phyloP scores from a whole-genome alignment of 2,329 filamentous ascomycete genomes.

The Phyllosticta citrichinensis region DNA sequence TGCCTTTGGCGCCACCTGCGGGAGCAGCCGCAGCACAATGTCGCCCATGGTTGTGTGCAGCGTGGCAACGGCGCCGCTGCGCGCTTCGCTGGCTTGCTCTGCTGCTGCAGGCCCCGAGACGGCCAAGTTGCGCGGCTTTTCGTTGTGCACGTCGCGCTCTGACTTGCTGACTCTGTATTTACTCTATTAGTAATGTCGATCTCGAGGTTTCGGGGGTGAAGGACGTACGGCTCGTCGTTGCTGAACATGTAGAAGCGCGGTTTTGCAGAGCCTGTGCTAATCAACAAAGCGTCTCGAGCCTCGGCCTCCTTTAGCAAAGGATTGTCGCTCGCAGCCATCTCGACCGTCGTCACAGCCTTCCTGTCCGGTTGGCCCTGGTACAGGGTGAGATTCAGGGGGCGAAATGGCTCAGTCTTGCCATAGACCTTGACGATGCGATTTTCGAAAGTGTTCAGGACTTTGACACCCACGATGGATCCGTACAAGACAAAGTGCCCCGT shows the following conservation, averaged over 20 bases:
- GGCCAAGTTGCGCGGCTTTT: constrained; percentile 57
- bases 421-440: constrained; percentile 88
- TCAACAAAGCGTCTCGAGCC: constrained; percentile 77
- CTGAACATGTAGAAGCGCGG: constrained; percentile 97
- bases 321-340: constrained; percentile 93
- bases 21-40: constrained; percentile 86
- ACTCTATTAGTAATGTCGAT: constrained; percentile 3
- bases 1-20: constrained; percentile 82
- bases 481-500: constrained; percentile 92
- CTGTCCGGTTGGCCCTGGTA: constrained; percentile 95
- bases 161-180: constrained; percentile 55
- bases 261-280: constrained; percentile 75
- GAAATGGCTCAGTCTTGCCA: constrained; percentile 79
- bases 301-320: constrained; percentile 89
- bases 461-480: constrained; percentile 82
- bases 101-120: constrained; percentile 33
- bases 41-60: constrained; percentile 92
- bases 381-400: constrained; percentile 70
- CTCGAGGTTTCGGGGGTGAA: too few species aligned
- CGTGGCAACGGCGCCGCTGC: constrained; percentile 69
- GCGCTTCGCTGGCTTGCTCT: constrained; percentile 50
- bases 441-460: constrained; percentile 91
- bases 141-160: constrained; percentile 85
- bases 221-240: constrained; percentile 60
- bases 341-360: constrained; percentile 85